These are phyloP conservation scores for Letharia columbiana DNA, from an alignment of 495 filamentous ascomycete genomes.

Conservation along the genomic window DNA sequence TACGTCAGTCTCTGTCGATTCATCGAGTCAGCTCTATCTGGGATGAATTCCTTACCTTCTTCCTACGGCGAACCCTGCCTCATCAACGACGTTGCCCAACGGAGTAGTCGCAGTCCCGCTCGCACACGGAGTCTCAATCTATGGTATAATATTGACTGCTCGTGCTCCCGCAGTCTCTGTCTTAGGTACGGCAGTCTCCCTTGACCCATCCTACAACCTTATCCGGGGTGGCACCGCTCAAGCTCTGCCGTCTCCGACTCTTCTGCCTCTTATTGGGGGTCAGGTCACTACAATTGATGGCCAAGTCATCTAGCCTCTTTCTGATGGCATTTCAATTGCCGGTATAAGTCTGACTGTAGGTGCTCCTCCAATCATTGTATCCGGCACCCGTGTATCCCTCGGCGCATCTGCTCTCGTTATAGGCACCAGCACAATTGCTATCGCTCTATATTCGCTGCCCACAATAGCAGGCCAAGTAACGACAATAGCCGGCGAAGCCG, in stretches of 20 bases:
- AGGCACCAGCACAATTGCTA: neutral
- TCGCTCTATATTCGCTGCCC: neutral
- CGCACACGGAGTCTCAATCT: neutral
- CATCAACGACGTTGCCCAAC: neutral
- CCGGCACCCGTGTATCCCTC: slow-evolving; percentile 1
- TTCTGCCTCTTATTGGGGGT: neutral
- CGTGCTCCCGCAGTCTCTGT: neutral
- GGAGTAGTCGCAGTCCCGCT: neutral
- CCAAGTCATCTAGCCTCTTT: neutral
- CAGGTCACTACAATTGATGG: neutral
- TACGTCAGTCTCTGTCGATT: slow-evolving; percentile 1
- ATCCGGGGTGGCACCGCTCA: neutral
- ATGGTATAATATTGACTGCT: neutral
- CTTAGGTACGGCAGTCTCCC: neutral
- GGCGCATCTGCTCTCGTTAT: neutral
- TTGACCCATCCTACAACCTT: neutral
- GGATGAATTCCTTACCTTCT: neutral
- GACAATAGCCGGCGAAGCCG: neutral
- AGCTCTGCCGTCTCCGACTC: neutral
- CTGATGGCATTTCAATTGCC: slow-evolving; percentile 3
- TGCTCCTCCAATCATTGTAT: neutral
- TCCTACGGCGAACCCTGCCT: neutral
- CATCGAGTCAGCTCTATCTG: neutral
- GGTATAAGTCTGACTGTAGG: neutral
- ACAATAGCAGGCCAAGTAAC: neutral